Evolutionary conservation across 768 basidiomycete species (phyloP), one percentile per base, ranked within the genome.

Genomic region (Postia placenta): DNA sequence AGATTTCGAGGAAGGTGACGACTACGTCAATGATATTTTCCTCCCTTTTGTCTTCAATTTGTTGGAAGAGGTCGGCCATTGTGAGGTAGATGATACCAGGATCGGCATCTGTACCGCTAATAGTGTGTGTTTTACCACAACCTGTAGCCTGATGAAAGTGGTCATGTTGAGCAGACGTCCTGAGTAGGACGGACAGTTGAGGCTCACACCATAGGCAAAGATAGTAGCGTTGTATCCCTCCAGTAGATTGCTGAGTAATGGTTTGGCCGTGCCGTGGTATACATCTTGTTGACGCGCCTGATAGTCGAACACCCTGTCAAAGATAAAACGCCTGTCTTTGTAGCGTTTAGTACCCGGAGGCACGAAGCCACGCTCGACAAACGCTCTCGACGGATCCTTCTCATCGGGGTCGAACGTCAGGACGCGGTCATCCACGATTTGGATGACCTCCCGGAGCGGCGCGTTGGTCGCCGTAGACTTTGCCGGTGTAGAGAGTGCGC

Each of bases 121-220:
- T 97, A 17, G 96, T 99, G 67, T 98, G 94, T 4, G 96, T 99
- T 69, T 99, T 99, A 55, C 96, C 96, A 64, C 96, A 98, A n/a
- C 96, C 96, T n/a, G 96, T 98, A 20, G 96, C 96, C 96, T 98
- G 61, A n/a, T 36, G 26, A 14, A n/a, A 3, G 15, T 30, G 22
- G 50, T 24, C 19, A 26, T 25, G 17, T 14, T 22, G 44, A 27
- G n/a, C 27, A 44, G 14, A 45, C 23, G 33, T 35, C 3, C 1
- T 20, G 20, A 22, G 23, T 9, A 1, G 9, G 5, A 39, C 19
- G 22, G 48, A 27, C 42, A 26, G 27, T 44, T 19, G 52, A 53
- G 26, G 40, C 89, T 65, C 67, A 98, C 96, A 30, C 96, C 96
- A 65, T 99, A 99, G 3, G 96, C 96, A 72, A 99, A 98, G 7